phyloP scores from a whole-genome alignment of 1,284 basidiomycete species.

The Ceratobasidium sp. region DNA sequence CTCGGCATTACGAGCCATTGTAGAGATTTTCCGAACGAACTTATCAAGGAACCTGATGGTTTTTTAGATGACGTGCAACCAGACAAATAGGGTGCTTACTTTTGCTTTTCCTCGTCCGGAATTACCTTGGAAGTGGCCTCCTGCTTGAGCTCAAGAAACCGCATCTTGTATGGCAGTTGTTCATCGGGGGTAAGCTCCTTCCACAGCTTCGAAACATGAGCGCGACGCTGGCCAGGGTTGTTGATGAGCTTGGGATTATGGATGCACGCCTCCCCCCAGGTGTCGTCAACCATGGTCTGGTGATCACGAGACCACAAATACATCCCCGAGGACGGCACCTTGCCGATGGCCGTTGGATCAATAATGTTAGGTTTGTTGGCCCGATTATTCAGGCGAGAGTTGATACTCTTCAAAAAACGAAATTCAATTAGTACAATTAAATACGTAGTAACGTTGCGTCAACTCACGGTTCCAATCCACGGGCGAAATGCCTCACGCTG shows the following conservation, averaged over 20 bases:
- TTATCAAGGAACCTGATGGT: not conserved
- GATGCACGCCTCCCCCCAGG: not conserved
- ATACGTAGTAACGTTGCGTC: not conserved
- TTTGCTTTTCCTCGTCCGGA: no score
- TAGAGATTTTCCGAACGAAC: not conserved
- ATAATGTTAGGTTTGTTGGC: not conserved
- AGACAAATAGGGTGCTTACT: no score
- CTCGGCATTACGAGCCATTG: not conserved
- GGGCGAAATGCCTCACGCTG: not conserved
- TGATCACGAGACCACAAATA: not conserved
- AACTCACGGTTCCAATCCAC: not conserved
- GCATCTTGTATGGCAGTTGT: not conserved
- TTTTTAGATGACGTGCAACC: no score
- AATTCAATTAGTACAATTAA: not conserved
- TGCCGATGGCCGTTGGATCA: not conserved
- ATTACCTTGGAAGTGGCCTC: no score
- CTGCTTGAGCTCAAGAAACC: no score
- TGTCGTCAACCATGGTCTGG: not conserved
- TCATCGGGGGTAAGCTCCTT: not conserved
- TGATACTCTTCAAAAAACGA: not conserved
- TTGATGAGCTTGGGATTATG: not conserved
- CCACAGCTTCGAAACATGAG: not conserved
- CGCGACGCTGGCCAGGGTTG: not conserved
- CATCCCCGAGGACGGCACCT: not conserved
- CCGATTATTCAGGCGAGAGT: not conserved